Evolutionary conservation across 179 eudicot genomes (phyloP).

Genomic region (Beta macrorhiza): DNA sequence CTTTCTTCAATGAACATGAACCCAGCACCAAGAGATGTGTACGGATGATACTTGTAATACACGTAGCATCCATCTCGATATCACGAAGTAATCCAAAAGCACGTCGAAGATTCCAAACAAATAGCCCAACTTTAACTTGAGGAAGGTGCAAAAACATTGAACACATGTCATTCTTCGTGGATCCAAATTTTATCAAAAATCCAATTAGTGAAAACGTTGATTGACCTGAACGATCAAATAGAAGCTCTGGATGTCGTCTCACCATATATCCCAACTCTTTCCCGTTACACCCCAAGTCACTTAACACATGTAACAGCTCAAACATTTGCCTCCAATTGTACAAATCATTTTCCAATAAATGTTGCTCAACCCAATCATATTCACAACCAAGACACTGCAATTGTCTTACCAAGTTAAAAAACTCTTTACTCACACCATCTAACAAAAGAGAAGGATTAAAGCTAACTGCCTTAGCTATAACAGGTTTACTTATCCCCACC

Average conservation of each 20-base stretch:
- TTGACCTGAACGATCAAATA: conserved; percentile 55
- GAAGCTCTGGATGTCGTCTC: conserved; percentile 41
- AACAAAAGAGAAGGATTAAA: conserved; percentile 56
- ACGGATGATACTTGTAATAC: conserved; percentile 43
- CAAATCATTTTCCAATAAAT: conserved; percentile 35
- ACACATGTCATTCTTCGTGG: conserved; percentile 33
- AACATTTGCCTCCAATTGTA: conserved; percentile 52
- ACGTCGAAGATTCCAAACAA: conserved; percentile 47
- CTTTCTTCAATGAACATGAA: conserved; percentile 43
- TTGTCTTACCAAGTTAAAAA: conserved; percentile 32
- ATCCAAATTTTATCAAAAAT: conserved; percentile 59
- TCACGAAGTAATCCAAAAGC: conserved; percentile 47
- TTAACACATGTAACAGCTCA: conserved; percentile 45
- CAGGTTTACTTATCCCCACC: conserved; percentile 44
- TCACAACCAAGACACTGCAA: conserved; percentile 49
- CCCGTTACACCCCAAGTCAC: conserved; percentile 36
- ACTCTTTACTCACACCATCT: conserved; percentile 35
- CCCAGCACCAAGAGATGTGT: conserved; percentile 51
- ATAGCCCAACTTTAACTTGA: conserved; percentile 32
- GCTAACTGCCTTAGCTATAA: conserved; percentile 42
- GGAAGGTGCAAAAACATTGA: conserved; percentile 47
- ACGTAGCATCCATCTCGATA: conserved; percentile 48
- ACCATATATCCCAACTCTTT: conserved; percentile 40
- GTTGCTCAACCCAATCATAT: conserved; percentile 44
- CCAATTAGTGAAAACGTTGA: conserved; percentile 40